phyloP scores from a whole-genome alignment of 805 yeast genomes.

The Cyberlindnera maritima region DNA sequence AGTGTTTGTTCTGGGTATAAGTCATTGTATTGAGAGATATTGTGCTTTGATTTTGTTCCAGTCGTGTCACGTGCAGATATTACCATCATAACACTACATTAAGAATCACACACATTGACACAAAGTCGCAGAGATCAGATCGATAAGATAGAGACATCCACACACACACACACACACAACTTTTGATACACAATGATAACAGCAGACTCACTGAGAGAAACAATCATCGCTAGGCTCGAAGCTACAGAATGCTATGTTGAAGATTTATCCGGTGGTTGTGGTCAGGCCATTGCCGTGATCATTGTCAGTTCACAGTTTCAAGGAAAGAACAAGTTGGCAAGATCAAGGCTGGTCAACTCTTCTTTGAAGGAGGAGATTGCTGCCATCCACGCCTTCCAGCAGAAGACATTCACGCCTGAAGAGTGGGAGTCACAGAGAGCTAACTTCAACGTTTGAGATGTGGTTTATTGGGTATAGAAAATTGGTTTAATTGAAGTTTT shows the following conservation, averaged over 20 bases:
- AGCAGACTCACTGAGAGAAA: constrained; percentile 40
- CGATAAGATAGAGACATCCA: neutral
- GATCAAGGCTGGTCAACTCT: constrained; percentile 83
- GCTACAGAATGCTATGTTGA: constrained; percentile 69
- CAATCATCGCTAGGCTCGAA: constrained; percentile 53
- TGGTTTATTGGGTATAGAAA: neutral
- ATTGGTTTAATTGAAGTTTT: neutral
- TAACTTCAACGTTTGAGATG: constrained; percentile 22
- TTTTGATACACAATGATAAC: constrained; percentile 21
- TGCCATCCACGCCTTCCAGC: constrained; percentile 91
- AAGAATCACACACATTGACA: too few relatives aligned
- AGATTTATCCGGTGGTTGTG: constrained; percentile 84
- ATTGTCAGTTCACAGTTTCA: constrained; percentile 72
- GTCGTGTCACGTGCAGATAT: too few relatives aligned
- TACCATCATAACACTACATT: too few relatives aligned
- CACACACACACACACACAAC: too few relatives aligned
- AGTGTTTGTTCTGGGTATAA: too few relatives aligned
- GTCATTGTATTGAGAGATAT: too few relatives aligned
- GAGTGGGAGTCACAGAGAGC: constrained; percentile 60
- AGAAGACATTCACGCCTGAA: constrained; percentile 81
- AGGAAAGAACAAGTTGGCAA: constrained; percentile 79
- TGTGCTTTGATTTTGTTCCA: too few relatives aligned
- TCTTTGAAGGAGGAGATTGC: constrained; percentile 83
- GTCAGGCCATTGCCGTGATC: constrained; percentile 93
- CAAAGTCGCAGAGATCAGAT: neutral